These are phyloP conservation scores for Coemansia sp. DNA, from an alignment of 192 early-diverging fungal species.

Conservation along the genomic window DNA sequence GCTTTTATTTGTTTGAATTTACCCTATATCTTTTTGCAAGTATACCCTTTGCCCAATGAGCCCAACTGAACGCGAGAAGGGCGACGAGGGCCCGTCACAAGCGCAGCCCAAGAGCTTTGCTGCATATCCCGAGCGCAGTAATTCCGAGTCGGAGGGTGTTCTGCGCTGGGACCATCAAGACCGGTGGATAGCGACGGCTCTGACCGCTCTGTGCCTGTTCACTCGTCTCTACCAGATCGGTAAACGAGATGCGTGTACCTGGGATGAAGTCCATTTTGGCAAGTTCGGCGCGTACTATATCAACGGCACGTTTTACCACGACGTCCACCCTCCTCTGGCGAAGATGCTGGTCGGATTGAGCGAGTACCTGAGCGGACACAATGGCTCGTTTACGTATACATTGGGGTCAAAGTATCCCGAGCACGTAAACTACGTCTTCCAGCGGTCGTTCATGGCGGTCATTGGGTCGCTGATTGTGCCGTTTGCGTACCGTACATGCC, in stretches of 20 bases:
- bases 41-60: neutral
- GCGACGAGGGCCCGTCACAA: neutral
- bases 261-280: slow-evolving; percentile 97
- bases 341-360: slow-evolving; percentile 71
- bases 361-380: slow-evolving; percentile 61
- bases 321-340: slow-evolving; percentile 95
- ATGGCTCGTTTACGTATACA: slow-evolving; percentile 64
- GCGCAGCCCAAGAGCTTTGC: neutral
- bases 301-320: slow-evolving; percentile 91
- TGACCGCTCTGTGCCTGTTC: slow-evolving; percentile 15
- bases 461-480: slow-evolving; percentile 66
- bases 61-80: neutral
- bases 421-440: slow-evolving; percentile 60
- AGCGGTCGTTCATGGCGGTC: slow-evolving; percentile 58
- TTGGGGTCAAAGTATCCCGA: slow-evolving; percentile 59
- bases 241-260: slow-evolving; percentile 54
- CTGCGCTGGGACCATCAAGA: neutral
- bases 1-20: neutral
- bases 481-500: slow-evolving; percentile 63
- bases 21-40: neutral
- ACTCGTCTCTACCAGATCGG: slow-evolving; percentile 60
- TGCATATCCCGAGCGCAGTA: neutral
- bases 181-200: neutral
- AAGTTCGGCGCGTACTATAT: slow-evolving; percentile 95
- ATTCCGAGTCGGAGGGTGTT: neutral